phyloP scores from a whole-genome alignment of 441 rosid genomes.

The Erysimum cheiri region DNA sequence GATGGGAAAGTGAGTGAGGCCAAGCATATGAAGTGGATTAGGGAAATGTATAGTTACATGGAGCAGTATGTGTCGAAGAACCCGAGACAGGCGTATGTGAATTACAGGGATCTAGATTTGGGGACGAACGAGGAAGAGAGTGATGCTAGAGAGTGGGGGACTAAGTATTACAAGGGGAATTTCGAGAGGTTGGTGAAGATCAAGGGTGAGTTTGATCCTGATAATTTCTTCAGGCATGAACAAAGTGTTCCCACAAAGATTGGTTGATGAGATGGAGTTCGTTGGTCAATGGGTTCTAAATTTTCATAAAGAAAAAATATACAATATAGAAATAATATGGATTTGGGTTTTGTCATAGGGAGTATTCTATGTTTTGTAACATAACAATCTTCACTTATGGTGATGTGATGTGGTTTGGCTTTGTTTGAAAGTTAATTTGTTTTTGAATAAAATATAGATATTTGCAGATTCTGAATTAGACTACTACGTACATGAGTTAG shows the following conservation, averaged over 20 bases:
- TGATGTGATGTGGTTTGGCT: neutral
- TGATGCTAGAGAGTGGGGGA: slow-evolving; percentile 50
- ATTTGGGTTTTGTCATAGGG: slow-evolving; percentile 21
- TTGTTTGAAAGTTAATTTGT: neutral
- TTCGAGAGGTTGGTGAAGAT: slow-evolving; percentile 46
- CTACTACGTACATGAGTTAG: neutral
- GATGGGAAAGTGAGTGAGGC: slow-evolving; percentile 40
- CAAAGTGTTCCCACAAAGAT: slow-evolving; percentile 45
- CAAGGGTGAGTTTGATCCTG: slow-evolving; percentile 45
- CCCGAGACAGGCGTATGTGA: slow-evolving; percentile 54
- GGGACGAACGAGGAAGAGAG: slow-evolving; percentile 46
- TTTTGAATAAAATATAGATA: neutral
- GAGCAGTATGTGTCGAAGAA: slow-evolving; percentile 43
- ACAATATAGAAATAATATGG: neutral
- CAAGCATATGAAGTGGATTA: slow-evolving; percentile 48
- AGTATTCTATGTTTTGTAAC: neutral
- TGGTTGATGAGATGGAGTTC: slow-evolving; percentile 8
- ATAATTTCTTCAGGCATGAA: slow-evolving; percentile 48
- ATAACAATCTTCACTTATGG: neutral
- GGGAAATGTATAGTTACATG: slow-evolving; percentile 46
- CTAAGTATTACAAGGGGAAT: slow-evolving; percentile 41
- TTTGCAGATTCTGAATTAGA: neutral
- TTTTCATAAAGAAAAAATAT: neutral
- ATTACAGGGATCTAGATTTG: slow-evolving; percentile 54
- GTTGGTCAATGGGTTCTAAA: slow-evolving; percentile 20